Evolutionary conservation across 75 land plant genomes (phyloP).

Genomic region (Cunninghamia lanceolata): DNA sequence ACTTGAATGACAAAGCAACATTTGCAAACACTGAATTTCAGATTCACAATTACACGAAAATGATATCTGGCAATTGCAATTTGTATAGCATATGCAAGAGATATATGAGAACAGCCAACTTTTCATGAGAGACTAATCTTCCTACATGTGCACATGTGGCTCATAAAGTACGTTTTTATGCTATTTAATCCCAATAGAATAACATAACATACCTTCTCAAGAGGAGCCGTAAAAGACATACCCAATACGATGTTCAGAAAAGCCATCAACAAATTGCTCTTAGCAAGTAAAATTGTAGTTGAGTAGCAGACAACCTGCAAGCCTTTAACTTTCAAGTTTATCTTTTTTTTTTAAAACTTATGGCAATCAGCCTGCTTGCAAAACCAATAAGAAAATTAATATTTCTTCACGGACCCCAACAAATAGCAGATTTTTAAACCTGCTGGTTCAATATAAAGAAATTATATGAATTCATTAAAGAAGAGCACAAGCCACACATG

Average conservation of each 20-base stretch:
- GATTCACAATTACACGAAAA: not conserved
- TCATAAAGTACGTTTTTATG: not conserved
- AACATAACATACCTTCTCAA: not conserved
- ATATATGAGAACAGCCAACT: not conserved
- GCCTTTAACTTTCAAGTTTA: not conserved
- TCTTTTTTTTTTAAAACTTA: too few relatives aligned
- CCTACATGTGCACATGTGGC: not conserved
- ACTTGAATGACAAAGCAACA: not conserved
- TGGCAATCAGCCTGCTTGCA: not conserved
- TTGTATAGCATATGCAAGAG: not conserved
- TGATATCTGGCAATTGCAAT: not conserved
- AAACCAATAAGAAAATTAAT: not conserved
- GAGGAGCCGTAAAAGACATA: not conserved
- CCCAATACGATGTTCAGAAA: not conserved
- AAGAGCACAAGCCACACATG: not conserved
- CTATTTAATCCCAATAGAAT: not conserved
- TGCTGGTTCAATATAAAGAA: not conserved
- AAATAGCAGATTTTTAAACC: not conserved
- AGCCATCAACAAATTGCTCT: not conserved
- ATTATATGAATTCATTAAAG: not conserved
- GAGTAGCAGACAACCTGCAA: not conserved
- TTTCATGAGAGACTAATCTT: not conserved
- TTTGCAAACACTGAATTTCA: not conserved
- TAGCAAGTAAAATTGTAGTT: not conserved
- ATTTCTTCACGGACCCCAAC: not conserved